Percentiles rank a stretch among this genome's conserved stretches.
Evolutionary conservation across 139 green algal genomes (phyloP).

Genomic region (Dunaliella primolecta): DNA sequence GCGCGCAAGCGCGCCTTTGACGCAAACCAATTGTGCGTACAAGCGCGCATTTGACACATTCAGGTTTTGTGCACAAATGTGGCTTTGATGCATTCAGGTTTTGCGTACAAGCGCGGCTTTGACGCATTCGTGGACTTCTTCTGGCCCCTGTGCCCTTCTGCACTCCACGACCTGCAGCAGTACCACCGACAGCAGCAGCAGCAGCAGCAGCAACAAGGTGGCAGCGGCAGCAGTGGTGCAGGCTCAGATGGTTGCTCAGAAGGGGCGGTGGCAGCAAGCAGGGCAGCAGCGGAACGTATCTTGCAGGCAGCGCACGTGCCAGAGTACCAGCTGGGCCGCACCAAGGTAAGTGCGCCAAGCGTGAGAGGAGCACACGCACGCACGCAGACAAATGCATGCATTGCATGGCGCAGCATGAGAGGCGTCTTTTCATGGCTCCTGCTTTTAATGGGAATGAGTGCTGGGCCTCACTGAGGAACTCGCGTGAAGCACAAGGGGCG

Average conservation of each 20-base stretch:
- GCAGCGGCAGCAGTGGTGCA: neutral
- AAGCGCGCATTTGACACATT: neutral
- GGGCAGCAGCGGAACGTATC: conserved; percentile 30
- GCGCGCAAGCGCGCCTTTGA: neutral
- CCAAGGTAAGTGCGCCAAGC: conserved; percentile 67
- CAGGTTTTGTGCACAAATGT: neutral
- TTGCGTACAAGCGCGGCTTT: conserved; percentile 80
- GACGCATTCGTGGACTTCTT: conserved; percentile 92
- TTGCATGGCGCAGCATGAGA: no score
- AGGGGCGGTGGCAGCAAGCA: neutral
- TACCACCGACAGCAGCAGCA: conserved; percentile 9
- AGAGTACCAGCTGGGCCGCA: conserved; percentile 77
- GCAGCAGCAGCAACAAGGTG: conserved; percentile 28
- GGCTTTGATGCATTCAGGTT: conserved; percentile 33
- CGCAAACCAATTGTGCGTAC: neutral
- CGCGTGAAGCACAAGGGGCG: no score
- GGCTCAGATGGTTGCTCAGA: neutral
- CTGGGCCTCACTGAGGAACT: no score
- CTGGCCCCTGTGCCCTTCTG: conserved; percentile 70
- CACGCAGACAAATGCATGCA: no score
- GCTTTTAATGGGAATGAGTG: no score
- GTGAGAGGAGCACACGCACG: no score
- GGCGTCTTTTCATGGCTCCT: no score
- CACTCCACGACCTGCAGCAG: conserved; percentile 25
- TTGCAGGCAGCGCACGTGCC: conserved; percentile 28